Conservation (phyloP, 108 stramenopile genomes). For the Cyclostephanos tholiformis region DNA sequence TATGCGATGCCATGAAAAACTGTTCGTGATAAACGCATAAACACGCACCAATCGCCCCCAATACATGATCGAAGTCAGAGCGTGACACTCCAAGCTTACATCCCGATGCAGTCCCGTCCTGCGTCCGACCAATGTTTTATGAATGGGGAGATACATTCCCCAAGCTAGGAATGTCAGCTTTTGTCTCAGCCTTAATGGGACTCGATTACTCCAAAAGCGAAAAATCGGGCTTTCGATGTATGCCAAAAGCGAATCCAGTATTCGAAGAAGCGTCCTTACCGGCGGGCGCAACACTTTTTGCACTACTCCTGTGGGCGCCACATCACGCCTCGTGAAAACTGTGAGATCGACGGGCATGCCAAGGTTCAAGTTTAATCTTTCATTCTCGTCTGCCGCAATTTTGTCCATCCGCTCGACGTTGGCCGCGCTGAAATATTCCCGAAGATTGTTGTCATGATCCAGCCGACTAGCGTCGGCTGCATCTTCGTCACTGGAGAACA, state of each 20-base stretch:
- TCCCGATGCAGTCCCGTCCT: conserved; percentile 62
- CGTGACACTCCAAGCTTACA: conserved; percentile 74
- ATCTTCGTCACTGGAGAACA: conserved; percentile 6
- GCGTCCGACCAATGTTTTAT: conserved; percentile 55
- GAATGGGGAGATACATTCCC: conserved; percentile 69
- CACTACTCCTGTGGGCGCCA: conserved; percentile 4
- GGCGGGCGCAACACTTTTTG: conserved; percentile 32
- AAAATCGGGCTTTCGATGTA: conserved; percentile 55
- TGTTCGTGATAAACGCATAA: neutral
- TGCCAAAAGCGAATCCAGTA: conserved; percentile 39
- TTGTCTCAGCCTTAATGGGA: conserved; percentile 56
- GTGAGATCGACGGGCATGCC: conserved; percentile 59
- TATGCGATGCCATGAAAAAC: neutral
- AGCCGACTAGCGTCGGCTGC: neutral
- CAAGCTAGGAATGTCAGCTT: conserved; percentile 57
- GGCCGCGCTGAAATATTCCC: conserved; percentile 14
- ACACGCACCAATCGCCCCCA: conserved; percentile 59
- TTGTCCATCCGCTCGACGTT: conserved; percentile 20
- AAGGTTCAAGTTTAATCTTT: conserved; percentile 61
- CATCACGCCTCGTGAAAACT: conserved; percentile 37
- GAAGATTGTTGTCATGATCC: neutral
- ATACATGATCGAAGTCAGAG: conserved; percentile 70
- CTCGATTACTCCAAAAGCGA: conserved; percentile 42
- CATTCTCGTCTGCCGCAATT: conserved; percentile 50
- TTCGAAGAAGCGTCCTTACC: conserved; percentile 30